Evolutionary conservation across 306 rosid genomes (phyloP).

Genomic region (Canavalia ensiformis): DNA sequence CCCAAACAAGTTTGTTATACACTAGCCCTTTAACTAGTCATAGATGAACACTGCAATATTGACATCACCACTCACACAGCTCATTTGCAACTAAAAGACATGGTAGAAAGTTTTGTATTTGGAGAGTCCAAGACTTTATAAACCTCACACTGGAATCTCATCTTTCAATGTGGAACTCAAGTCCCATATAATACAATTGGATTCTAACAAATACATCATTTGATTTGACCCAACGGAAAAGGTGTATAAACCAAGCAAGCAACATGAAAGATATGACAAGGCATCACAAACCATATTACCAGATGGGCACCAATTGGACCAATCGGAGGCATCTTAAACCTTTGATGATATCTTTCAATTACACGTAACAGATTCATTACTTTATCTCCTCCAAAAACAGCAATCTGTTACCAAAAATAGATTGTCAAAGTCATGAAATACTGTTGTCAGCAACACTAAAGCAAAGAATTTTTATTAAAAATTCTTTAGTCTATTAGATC

Average conservation of each 20-base stretch:
- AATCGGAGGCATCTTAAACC: conserved; percentile 80
- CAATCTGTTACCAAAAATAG: conserved; percentile 60
- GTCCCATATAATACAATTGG: too few relatives aligned
- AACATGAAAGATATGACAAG: conserved; percentile 28
- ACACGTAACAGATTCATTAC: conserved; percentile 66
- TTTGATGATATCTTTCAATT: conserved; percentile 69
- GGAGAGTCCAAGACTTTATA: too few relatives aligned
- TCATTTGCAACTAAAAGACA: too few relatives aligned
- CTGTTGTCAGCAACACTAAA: conserved; percentile 1
- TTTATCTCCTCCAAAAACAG: conserved; percentile 85
- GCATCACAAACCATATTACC: conserved; percentile 55
- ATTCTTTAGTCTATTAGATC: conserved; percentile 15
- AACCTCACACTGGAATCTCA: too few relatives aligned
- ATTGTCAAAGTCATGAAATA: conserved; percentile 40
- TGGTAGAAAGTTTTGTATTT: too few relatives aligned
- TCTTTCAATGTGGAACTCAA: too few relatives aligned
- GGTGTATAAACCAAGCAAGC: conserved; percentile 13
- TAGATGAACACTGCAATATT: too few relatives aligned
- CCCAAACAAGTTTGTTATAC: too few relatives aligned
- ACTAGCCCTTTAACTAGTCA: too few relatives aligned
- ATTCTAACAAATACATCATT: background rate
- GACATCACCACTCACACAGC: too few relatives aligned
- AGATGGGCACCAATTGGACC: conserved; percentile 93
- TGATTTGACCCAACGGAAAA: conserved; percentile 27
- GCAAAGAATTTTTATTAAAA: conserved; percentile 13